Base-by-base conservation (phyloP, 2,329 filamentous ascomycete genomes). In the Seiridium cupressi region DNA sequence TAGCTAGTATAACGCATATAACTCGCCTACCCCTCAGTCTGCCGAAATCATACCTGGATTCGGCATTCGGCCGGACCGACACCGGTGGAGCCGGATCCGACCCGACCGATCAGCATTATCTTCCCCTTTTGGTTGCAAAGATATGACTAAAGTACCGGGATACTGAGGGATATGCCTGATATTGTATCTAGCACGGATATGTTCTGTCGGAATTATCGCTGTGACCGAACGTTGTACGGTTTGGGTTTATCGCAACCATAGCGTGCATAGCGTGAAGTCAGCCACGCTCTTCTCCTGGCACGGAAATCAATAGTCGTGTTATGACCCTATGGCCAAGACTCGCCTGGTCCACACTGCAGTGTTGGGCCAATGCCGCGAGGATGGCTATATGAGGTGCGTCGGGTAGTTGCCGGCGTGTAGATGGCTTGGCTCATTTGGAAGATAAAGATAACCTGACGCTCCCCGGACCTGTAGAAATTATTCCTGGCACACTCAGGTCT, bases 61-160 rank as follows among this genome's bases (percentile, higher is more conserved):
- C 49, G 49, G 49, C 49, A 35, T n/a, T 53, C 49, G 49, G 49
- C 49, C 35, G n/a, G 49, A 53, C 49, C 49, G 49, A 35, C 3
- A 11, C 38, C 49, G 49, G 49, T 35, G 31, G 49, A 34, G 38
- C 49, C 49, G 49, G 38, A 5, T 18, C 49, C 47, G 47, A 49
- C 18, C 47, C 49, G 49, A 35, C 18, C 47, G n/a, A 31, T 49
- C 18, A 8, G n/a, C 49, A n/a, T 32, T 36, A 34, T 53, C 32
- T 32, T 49, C 49, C 31, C 7, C 5, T 7, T 10, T 38, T 10
- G 34, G 5, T 6, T 13, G 49, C 9, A 18, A 53, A 53, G 32
- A 26, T 38, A 53, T 53, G 49, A 53, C 49, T 40, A 40, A 53
- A 53, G n/a, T 26, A 34, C 34, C 11, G 49, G 49, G 32, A n/a